Evolutionary conservation across 129 eudicot species (phyloP).

Genomic region (Rutidosis leptorrhynchoides): DNA sequence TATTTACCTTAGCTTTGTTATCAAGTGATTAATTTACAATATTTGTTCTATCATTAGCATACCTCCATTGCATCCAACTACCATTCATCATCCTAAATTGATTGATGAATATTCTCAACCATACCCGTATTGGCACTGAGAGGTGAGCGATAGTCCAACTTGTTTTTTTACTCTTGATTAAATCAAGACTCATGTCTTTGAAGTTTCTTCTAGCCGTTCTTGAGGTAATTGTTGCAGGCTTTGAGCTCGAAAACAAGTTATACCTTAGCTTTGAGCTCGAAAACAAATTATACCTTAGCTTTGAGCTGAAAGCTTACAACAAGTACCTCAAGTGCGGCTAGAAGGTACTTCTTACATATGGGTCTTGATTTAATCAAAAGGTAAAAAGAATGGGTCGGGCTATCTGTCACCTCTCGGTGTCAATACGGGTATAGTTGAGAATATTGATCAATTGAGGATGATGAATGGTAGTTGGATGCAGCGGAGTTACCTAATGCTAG

Average conservation of each 20-base stretch:
- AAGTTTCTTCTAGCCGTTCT: conserved; percentile 39
- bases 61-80: conserved; percentile 60
- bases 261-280: no score
- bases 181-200: conserved; percentile 56
- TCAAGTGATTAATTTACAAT: conserved; percentile 32
- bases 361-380: conserved; percentile 66
- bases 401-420: conserved; percentile 36
- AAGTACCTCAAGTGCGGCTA: conserved; percentile 47
- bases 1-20: conserved; percentile 53
- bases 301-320: conserved; percentile 51
- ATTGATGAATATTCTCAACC: conserved; percentile 51
- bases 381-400: conserved; percentile 38
- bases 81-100: conserved; percentile 51
- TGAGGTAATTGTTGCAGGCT: conserved; percentile 69
- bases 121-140: conserved; percentile 29
- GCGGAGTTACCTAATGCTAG: conserved; percentile 69
- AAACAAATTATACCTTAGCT: no score
- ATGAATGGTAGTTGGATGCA: conserved; percentile 50
- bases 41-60: conserved; percentile 53
- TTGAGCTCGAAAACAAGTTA: conserved; percentile 31
- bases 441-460: conserved; percentile 43
- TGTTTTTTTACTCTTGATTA: conserved; percentile 51
- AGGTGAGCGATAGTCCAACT: conserved; percentile 32
- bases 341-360: conserved; percentile 43
- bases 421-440: conserved; percentile 30